Conservation (phyloP, 768 basidiomycete genomes). For the Suillus variegatus region DNA sequence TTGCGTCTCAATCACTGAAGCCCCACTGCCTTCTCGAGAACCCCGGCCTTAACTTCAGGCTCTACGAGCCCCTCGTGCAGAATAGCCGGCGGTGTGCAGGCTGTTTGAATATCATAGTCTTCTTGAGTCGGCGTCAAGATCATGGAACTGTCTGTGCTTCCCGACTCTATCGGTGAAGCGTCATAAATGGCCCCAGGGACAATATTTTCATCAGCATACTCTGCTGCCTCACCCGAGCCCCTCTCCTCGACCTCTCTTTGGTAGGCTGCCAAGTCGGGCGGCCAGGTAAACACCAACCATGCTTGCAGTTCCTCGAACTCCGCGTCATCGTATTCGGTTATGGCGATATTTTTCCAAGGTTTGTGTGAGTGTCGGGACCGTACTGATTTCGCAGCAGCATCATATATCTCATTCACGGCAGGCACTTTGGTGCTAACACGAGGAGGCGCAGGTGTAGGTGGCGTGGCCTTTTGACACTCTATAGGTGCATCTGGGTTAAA, state of each 20-base stretch:
- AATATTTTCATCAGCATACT: constrained; percentile 2
- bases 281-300: constrained; percentile 23
- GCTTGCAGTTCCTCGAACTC: constrained; percentile 15
- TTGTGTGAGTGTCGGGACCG: constrained; percentile 14
- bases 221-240: neutral
- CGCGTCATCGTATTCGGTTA: constrained; percentile 29
- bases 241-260: neutral
- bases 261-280: constrained; percentile 16
- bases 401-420: neutral
- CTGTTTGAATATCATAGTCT: neutral
- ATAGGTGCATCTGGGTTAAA: constrained; percentile 23
- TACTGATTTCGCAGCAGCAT: constrained; percentile 1
- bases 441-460: neutral
- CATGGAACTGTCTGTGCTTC: constrained; percentile 10
- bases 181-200: constrained; percentile 14
- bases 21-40: constrained; percentile 10
- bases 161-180: constrained; percentile 15
- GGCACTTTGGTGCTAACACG: neutral
- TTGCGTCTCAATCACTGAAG: constrained; percentile 12
- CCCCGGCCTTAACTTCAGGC: neutral
- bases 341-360: constrained; percentile 30
- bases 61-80: neutral
- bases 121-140: constrained; percentile 5
- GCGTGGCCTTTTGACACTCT: constrained; percentile 7
- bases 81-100: neutral